phyloP scores from a whole-genome alignment of 331 rosid genomes.

The Phaseolus coccineus region DNA sequence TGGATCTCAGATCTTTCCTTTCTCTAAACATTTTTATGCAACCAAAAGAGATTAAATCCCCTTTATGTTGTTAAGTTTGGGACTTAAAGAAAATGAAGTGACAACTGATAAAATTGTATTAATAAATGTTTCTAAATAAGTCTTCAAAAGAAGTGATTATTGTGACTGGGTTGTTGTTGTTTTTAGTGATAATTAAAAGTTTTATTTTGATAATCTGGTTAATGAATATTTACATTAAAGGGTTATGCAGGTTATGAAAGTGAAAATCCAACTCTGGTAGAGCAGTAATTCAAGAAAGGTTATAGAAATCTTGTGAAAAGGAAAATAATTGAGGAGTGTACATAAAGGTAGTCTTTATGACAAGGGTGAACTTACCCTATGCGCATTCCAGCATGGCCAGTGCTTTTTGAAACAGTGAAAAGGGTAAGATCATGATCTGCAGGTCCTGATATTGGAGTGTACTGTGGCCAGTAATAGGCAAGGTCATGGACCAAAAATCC shows the following conservation, averaged over 20 bases:
- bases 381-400: slow-evolving; percentile 93
- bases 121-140: too few relatives aligned
- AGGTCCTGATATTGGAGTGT: slow-evolving; percentile 80
- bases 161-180: too few relatives aligned
- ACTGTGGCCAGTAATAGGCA: slow-evolving; percentile 97
- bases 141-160: too few relatives aligned
- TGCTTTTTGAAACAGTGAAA: slow-evolving; percentile 82
- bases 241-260: too few relatives aligned
- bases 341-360: not conserved
- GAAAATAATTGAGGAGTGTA: not conserved
- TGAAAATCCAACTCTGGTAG: too few relatives aligned
- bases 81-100: too few relatives aligned
- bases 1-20: too few relatives aligned
- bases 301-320: too few relatives aligned
- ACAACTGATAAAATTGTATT: too few relatives aligned
- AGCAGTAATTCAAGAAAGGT: too few relatives aligned
- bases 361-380: slow-evolving; percentile 64
- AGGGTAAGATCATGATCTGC: slow-evolving; percentile 69
- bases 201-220: too few relatives aligned
- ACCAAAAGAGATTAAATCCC: not conserved
- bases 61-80: not conserved
- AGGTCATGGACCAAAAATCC: slow-evolving; percentile 81
- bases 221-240: not conserved
- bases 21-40: not conserved
- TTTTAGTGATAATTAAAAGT: too few relatives aligned